Evolutionary conservation across 2,329 filamentous ascomycete species (phyloP).

Genomic region (Aspergillus carbonarius): DNA sequence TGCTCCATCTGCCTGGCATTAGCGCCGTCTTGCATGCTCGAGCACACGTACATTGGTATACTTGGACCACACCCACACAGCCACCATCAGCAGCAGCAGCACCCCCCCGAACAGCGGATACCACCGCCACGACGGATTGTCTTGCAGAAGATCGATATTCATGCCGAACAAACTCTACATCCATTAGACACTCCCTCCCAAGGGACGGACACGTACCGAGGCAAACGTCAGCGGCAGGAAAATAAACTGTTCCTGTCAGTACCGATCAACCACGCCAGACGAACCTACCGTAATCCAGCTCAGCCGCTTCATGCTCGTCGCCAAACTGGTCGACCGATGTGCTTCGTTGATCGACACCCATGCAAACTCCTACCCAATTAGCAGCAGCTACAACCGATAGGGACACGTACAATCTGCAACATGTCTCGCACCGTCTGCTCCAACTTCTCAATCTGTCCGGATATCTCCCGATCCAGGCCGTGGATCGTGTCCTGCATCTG

Average conservation of each 20-base stretch:
- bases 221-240: conserved; percentile 16
- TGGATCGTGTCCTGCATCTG: conserved; percentile 11
- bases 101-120: conserved; percentile 12
- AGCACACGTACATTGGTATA: conserved; percentile 9
- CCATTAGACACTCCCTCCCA: background rate
- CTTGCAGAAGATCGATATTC: conserved; percentile 14
- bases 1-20: background rate
- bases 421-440: conserved; percentile 17
- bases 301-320: conserved; percentile 17
- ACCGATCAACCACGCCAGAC: background rate
- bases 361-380: conserved; percentile 14
- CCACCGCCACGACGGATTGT: conserved; percentile 14
- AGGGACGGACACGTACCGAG: conserved; percentile 6
- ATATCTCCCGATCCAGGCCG: conserved; percentile 10
- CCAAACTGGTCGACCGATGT: conserved; percentile 17
- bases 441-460: conserved; percentile 15
- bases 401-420: conserved; percentile 13
- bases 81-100: conserved; percentile 8
- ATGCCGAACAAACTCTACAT: conserved; percentile 15
- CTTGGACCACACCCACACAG: conserved; percentile 11
- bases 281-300: conserved; percentile 16
- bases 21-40: background rate
- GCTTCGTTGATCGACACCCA: conserved; percentile 20
- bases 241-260: conserved; percentile 11
- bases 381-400: too few species aligned